phyloP scores from a whole-genome alignment of 768 basidiomycete species.

The Pulveroboletus sp. region DNA sequence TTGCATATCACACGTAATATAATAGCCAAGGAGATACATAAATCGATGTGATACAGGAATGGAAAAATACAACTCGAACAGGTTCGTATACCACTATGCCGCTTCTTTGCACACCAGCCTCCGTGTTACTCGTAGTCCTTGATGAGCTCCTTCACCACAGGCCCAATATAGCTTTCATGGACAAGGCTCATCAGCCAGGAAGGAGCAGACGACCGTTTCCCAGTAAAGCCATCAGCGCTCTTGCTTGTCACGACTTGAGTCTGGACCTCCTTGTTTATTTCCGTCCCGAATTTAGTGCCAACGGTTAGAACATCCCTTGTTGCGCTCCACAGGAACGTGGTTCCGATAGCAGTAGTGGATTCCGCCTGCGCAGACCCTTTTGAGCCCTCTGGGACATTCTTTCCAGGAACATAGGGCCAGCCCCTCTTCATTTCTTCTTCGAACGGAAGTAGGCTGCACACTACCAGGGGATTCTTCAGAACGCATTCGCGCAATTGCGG shows the following conservation, averaged over 20 bases:
- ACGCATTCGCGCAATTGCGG: slow-evolving; percentile 35
- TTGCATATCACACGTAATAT: background rate
- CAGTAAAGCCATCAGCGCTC: slow-evolving; percentile 5
- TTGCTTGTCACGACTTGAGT: slow-evolving; percentile 6
- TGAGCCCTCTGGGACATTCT: slow-evolving; percentile 9
- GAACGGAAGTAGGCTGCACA: slow-evolving; percentile 43
- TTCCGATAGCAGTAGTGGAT: background rate
- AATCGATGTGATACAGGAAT: background rate
- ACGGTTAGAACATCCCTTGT: slow-evolving; percentile 15
- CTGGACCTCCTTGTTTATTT: slow-evolving; percentile 21
- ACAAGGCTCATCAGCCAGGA: slow-evolving; percentile 23
- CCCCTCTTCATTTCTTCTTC: slow-evolving; percentile 45
- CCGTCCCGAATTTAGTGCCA: slow-evolving; percentile 14
- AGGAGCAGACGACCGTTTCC: slow-evolving; percentile 14
- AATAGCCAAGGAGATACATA: background rate
- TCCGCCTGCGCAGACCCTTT: slow-evolving; percentile 5
- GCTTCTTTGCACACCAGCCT: background rate
- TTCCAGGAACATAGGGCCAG: slow-evolving; percentile 42
- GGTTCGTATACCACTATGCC: background rate
- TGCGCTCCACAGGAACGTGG: slow-evolving; percentile 13
- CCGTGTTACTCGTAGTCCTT: background rate
- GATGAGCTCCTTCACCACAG: slow-evolving; percentile 21
- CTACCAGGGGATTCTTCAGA: slow-evolving; percentile 39
- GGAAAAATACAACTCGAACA: background rate
- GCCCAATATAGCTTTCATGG: slow-evolving; percentile 23